A percentile compares a stretch with the other conserved stretches of the same genome.
phyloP scores from a whole-genome alignment of 129 eudicot genomes.

The Scalesia atractyloides region DNA sequence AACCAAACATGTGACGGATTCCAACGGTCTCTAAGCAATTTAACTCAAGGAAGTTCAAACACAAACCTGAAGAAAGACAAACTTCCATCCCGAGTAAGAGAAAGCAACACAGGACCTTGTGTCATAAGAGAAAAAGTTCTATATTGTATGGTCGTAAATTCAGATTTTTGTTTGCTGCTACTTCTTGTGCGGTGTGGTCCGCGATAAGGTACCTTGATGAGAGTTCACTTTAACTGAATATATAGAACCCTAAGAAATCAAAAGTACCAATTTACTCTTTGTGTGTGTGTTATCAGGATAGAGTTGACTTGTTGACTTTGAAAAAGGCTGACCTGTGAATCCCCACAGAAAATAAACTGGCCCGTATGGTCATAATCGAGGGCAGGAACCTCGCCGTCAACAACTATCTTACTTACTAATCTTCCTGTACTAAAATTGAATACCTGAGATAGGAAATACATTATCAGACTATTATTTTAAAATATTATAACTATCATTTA shows the following conservation, averaged over 20 bases:
- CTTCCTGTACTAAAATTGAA: constrained; percentile 98
- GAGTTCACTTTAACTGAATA: constrained; percentile 79
- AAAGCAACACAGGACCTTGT: constrained; percentile 87
- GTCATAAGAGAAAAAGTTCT: constrained; percentile 86
- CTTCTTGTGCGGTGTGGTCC: constrained; percentile 69
- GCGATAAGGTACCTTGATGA: constrained; percentile 69
- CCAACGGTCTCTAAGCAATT: background rate
- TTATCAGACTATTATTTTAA: constrained; percentile 6
- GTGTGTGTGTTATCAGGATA: background rate
- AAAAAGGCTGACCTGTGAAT: constrained; percentile 64
- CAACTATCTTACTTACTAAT: constrained; percentile 52
- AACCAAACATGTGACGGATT: background rate
- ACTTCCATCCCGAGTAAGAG: constrained; percentile 83
- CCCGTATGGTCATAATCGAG: constrained; percentile 99
- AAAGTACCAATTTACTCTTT: constrained; percentile 3
- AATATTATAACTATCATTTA: background rate
- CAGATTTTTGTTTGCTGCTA: constrained; percentile 62
- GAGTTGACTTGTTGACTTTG: constrained; percentile 7
- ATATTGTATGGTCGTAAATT: constrained; percentile 78
- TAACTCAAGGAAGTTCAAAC: background rate
- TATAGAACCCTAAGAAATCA: constrained; percentile 79
- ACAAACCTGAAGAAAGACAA: constrained; percentile 85
- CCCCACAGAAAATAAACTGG: constrained; percentile 92
- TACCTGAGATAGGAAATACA: constrained; percentile 60
- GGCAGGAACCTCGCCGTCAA: constrained; percentile 83